These are phyloP conservation scores for Trypanosoma cruzi DNA, from an alignment of 208 protist genomes.

Conservation along the genomic window DNA sequence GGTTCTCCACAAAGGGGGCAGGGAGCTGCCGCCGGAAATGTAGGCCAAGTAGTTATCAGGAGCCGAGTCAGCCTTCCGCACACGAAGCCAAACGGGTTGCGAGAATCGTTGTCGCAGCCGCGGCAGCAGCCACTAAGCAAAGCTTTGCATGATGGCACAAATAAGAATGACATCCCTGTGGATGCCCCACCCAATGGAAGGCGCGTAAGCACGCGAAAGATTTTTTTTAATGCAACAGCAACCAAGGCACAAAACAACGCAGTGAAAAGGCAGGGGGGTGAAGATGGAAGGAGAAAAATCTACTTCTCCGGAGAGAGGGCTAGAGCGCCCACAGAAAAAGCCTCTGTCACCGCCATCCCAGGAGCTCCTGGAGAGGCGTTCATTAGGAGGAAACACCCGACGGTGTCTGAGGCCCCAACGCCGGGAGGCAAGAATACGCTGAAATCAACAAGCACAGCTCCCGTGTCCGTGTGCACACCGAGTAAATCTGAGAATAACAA, in stretches of 20 bases:
- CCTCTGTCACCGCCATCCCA: not conserved
- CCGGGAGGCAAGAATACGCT: not conserved
- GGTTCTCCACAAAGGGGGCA: no score
- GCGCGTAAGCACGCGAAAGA: not conserved
- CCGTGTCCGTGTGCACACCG: not conserved
- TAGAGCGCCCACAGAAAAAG: not conserved
- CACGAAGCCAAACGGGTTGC: no score
- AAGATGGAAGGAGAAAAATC: not conserved
- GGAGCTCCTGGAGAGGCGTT: not conserved
- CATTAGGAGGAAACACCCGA: not conserved
- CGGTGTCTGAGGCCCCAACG: not conserved
- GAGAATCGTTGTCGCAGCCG: no score
- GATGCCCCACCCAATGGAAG: not conserved
- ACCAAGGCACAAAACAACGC: no score
- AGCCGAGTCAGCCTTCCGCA: no score
- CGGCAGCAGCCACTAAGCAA: no score
- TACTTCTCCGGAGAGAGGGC: not conserved
- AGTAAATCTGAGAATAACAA: not conserved
- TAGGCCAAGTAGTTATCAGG: no score
- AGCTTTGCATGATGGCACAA: no score
- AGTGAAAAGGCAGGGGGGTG: not conserved
- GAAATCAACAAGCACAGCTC: not conserved
- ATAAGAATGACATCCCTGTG: no score
- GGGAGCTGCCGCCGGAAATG: no score
- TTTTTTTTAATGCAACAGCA: not conserved